Base-by-base conservation (phyloP, 2,329 filamentous ascomycete genomes). In the Hypoxylon sp. region DNA sequence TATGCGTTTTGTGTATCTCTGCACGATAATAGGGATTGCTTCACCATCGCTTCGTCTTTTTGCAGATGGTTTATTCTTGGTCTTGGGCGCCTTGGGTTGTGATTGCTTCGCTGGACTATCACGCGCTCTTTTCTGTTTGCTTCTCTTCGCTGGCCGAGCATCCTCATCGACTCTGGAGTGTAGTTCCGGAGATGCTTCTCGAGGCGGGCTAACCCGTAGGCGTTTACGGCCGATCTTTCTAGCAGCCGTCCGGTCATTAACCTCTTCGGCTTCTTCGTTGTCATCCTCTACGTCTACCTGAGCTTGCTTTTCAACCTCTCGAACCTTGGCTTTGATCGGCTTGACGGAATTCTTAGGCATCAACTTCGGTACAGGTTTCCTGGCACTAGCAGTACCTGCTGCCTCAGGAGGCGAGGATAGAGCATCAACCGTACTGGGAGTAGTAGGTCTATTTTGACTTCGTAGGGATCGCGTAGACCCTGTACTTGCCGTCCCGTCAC, bases 11-110 rank as follows among this genome's bases (percentile, higher is more conserved):
- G 85, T 86, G 72, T 89, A 88, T 11, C 89, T 83, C 74, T 90
- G 87, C 0, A 90, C 86, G 1, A 82, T 85, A n/a, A 91, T 83
- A 5, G 87, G 84, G 46, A 90, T 82, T 4, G 80, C 74, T 36
- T 75, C 75, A 11, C 74, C 78, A 51, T 73, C 69, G 28, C 74
- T 74, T 56, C 57, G 69, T 69, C 69, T 66, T 64, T 69, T 73
- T 60, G 60, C 43, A 28, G 62, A 56, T 67, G 65, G 30, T 55
- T 60, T 74, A 63, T 70, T 72, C 48, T 73, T 77, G 51, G 28
- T 19, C 38, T 73, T 76, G 6, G 58, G 21, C 13, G 63, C 10
- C 46, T 74, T 79, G 45, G 68, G 78, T 34, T 82, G 83, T 55
- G 79, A 84, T 65, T 84, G 83, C 13, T 74, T 77, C 11, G 80